Percentiles rank a stretch among this genome's conserved stretches.
Evolutionary conservation across 2,329 filamentous ascomycete genomes (phyloP).

Genomic region (Cucurbitaria berberidis): DNA sequence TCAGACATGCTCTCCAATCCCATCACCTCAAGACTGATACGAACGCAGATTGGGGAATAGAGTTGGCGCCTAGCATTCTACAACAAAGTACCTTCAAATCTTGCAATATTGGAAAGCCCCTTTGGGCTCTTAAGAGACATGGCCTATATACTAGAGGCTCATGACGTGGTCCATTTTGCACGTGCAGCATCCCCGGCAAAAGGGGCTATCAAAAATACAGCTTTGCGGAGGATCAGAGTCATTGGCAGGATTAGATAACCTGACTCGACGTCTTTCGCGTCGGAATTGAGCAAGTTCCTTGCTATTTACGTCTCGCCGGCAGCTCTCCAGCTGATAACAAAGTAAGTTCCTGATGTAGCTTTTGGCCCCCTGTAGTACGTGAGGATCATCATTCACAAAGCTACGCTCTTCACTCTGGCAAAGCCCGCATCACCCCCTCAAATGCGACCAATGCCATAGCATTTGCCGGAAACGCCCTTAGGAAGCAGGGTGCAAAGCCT

Average conservation of each 20-base stretch:
- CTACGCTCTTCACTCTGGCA: conserved; percentile 35
- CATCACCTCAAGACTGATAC: not conserved
- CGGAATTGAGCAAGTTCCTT: not conserved
- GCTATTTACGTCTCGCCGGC: not conserved
- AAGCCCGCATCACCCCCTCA: conserved; percentile 81
- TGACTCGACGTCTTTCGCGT: not conserved
- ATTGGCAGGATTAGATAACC: not conserved
- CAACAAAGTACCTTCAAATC: not conserved
- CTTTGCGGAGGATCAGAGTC: not conserved
- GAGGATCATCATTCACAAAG: no score
- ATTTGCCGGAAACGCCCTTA: conserved; percentile 94
- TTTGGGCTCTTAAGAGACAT: not conserved
- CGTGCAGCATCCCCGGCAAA: not conserved
- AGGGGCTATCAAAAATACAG: not conserved
- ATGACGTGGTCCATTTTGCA: not conserved
- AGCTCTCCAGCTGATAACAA: not conserved
- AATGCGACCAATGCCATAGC: conserved; percentile 92
- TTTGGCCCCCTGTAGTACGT: not conserved
- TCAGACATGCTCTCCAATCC: not conserved
- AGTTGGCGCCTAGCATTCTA: not conserved
- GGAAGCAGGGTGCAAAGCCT: conserved; percentile 90
- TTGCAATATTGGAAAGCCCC: not conserved
- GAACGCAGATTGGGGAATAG: not conserved
- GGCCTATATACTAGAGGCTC: not conserved
- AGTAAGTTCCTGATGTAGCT: no score